These are phyloP conservation scores for Umbelopsis isabellina DNA, from an alignment of 192 early-diverging fungal genomes.

Conservation along the genomic window DNA sequence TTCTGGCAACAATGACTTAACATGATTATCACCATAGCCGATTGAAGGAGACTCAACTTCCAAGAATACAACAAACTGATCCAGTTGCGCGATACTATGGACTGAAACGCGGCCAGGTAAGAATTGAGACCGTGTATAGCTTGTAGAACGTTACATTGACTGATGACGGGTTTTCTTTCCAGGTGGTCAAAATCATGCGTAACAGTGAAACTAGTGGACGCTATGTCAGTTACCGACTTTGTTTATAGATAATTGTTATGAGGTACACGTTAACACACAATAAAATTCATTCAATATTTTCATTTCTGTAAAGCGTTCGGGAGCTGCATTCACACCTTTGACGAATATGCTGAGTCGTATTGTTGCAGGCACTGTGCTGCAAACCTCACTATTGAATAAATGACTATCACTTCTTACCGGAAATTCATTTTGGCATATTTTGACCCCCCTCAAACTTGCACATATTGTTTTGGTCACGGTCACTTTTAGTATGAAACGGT, in stretches of 20 bases:
- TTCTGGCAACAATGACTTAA: neutral
- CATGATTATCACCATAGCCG: constrained; percentile 52
- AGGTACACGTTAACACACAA: neutral
- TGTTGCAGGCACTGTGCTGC: too few species aligned
- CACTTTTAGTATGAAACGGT: too few species aligned
- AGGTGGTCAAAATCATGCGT: constrained; percentile 94
- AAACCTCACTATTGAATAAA: too few species aligned
- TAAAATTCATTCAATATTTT: neutral
- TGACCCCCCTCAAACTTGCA: too few species aligned
- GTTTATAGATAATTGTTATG: constrained; percentile 65
- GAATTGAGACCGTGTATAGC: constrained; percentile 13
- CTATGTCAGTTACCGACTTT: constrained; percentile 96
- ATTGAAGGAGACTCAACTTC: constrained; percentile 94
- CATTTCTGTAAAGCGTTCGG: too few species aligned
- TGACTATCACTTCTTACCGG: too few species aligned
- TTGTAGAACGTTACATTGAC: neutral
- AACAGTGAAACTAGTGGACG: constrained; percentile 96
- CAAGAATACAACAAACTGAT: constrained; percentile 84
- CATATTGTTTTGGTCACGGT: too few species aligned
- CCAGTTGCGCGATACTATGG: constrained; percentile 98
- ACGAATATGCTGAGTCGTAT: too few species aligned
- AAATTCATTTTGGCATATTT: too few species aligned
- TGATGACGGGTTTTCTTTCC: neutral
- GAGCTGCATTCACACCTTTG: neutral
- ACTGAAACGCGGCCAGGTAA: constrained; percentile 75